These are phyloP conservation scores for Coemansia sp. DNA, from an alignment of 192 early-diverging fungal genomes.

Conservation along the genomic window DNA sequence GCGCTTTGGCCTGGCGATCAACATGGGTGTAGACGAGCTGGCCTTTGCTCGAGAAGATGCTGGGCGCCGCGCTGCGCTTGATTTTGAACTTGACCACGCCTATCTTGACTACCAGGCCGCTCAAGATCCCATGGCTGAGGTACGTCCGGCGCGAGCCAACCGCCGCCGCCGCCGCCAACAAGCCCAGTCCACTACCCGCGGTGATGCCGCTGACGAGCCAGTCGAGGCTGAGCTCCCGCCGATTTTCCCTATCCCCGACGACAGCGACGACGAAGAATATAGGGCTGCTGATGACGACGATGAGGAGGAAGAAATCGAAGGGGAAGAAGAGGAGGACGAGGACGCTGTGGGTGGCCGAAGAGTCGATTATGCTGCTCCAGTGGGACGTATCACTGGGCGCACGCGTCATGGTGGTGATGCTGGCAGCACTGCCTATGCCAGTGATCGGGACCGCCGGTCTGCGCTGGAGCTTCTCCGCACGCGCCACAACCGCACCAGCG, in stretches of 20 bases:
- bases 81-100: slow-evolving; percentile 57
- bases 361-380: not conserved
- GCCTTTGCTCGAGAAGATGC: slow-evolving; percentile 59
- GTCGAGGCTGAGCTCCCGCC: slow-evolving; percentile 48
- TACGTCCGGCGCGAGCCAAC: slow-evolving; percentile 18
- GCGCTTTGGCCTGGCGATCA: slow-evolving; percentile 62
- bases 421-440: not conserved
- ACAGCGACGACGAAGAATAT: slow-evolving; percentile 65
- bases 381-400: not conserved
- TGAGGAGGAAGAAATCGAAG: slow-evolving; percentile 56
- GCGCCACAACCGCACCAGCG: slow-evolving; percentile 25
- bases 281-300: slow-evolving; percentile 55
- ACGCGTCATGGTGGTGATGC: slow-evolving; percentile 10
- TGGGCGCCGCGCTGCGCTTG: slow-evolving; percentile 45
- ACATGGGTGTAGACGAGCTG: slow-evolving; percentile 45
- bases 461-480: slow-evolving; percentile 42
- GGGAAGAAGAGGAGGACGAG: slow-evolving; percentile 46
- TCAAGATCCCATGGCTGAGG: slow-evolving; percentile 32
- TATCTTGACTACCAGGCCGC: slow-evolving; percentile 44
- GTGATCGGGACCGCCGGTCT: slow-evolving; percentile 21
- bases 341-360: not conserved
- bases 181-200: not conserved
- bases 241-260: slow-evolving; percentile 59
- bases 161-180: slow-evolving; percentile 1
- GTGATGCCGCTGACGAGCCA: slow-evolving; percentile 16